These are phyloP conservation scores for Magnusiomyces sp. DNA, from an alignment of 1,139 yeast genomes.

Conservation along the genomic window DNA sequence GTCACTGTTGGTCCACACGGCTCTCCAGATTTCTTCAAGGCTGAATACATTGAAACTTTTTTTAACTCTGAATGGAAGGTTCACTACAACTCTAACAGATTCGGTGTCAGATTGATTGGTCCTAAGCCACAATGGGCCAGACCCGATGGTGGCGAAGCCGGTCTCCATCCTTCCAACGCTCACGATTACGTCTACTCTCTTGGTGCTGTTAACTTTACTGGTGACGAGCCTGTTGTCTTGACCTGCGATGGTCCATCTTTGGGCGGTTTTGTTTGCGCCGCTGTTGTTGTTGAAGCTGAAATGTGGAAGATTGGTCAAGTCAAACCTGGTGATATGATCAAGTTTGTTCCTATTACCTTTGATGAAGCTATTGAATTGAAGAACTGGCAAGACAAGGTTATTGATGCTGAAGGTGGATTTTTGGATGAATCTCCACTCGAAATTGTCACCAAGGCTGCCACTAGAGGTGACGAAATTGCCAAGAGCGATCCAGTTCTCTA, in stretches of 20 bases:
- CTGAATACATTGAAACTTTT: slow-evolving; percentile 68
- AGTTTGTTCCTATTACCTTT: slow-evolving; percentile 69
- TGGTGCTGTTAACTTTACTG: slow-evolving; percentile 95
- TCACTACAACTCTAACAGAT: slow-evolving; percentile 92
- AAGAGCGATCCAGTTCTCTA: slow-evolving; percentile 44
- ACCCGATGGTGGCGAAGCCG: slow-evolving; percentile 96
- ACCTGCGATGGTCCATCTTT: slow-evolving; percentile 96
- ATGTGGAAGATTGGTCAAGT: slow-evolving; percentile 98
- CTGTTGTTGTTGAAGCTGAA: slow-evolving; percentile 90
- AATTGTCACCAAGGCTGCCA: slow-evolving; percentile 9
- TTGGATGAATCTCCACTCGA: slow-evolving; percentile 13
- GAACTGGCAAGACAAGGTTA: slow-evolving; percentile 43
- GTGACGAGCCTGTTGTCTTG: slow-evolving; percentile 95
- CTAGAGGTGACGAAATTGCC: slow-evolving; percentile 9
- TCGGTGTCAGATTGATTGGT: slow-evolving; percentile 89
- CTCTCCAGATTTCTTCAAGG: slow-evolving; percentile 83
- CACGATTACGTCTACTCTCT: slow-evolving; percentile 94
- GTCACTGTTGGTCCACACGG: slow-evolving; percentile 98
- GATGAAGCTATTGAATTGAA: slow-evolving; percentile 60
- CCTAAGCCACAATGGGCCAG: slow-evolving; percentile 98
- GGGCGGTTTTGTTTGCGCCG: slow-evolving; percentile 96
- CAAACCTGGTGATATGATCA: slow-evolving; percentile 81
- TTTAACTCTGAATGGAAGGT: slow-evolving; percentile 81
- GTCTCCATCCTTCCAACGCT: slow-evolving; percentile 94
- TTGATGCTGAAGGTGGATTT: slow-evolving; percentile 14